phyloP scores from a whole-genome alignment of 306 rosid genomes.

The Castanea sativa region DNA sequence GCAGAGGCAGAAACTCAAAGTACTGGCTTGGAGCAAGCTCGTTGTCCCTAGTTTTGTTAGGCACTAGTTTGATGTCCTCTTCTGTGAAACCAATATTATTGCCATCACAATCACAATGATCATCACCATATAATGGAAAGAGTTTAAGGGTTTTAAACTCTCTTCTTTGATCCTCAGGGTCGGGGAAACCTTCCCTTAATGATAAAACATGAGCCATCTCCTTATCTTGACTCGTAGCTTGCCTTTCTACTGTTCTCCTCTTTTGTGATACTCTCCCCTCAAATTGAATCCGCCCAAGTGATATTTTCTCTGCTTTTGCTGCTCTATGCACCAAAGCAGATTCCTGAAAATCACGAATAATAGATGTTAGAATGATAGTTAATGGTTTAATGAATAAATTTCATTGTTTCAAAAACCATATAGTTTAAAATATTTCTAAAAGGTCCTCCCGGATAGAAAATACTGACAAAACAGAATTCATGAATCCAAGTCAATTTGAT shows the following conservation, averaged over 20 bases:
- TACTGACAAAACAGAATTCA: too few species aligned
- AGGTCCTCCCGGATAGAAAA: too few species aligned
- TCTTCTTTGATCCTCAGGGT: slow-evolving; percentile 19
- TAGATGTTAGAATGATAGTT: neutral
- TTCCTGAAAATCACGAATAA: slow-evolving; percentile 44
- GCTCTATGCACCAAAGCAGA: slow-evolving; percentile 32
- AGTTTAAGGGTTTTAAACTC: slow-evolving; percentile 50
- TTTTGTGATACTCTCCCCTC: slow-evolving; percentile 25
- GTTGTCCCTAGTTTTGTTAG: slow-evolving; percentile 15
- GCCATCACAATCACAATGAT: slow-evolving; percentile 15
- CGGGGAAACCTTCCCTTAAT: slow-evolving; percentile 22
- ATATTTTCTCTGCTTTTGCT: slow-evolving; percentile 34
- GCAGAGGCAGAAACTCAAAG: slow-evolving; percentile 59
- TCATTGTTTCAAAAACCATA: too few species aligned
- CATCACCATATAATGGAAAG: slow-evolving; percentile 44
- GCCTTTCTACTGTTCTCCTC: slow-evolving; percentile 17
- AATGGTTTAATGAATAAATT: too few species aligned
- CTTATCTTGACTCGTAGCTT: slow-evolving; percentile 28
- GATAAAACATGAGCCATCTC: slow-evolving; percentile 20
- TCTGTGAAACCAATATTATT: neutral
- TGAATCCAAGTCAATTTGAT: too few species aligned
- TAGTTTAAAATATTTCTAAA: too few species aligned
- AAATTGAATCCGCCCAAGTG: slow-evolving; percentile 26
- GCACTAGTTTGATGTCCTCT: slow-evolving; percentile 17
- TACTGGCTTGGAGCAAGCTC: slow-evolving; percentile 28